These are phyloP conservation scores for Rhizodiscina lignyota DNA, from an alignment of 495 filamentous ascomycete species.

Conservation along the genomic window DNA sequence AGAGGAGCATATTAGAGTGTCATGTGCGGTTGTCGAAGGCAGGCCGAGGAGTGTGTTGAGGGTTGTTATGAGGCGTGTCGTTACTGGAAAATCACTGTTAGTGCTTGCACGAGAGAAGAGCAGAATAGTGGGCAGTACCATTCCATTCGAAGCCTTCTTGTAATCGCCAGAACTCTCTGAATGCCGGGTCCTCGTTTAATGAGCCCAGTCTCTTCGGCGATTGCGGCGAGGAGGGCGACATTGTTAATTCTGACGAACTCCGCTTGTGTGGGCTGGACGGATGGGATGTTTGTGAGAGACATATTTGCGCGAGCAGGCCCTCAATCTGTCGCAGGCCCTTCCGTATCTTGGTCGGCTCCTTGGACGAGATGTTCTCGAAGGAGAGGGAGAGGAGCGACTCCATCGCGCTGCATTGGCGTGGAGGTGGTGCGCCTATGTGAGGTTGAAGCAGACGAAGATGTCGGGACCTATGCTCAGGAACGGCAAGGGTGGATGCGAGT, in stretches of 20 bases:
- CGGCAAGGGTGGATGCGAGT: too few relatives aligned
- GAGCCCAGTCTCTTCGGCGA: constrained; percentile 33
- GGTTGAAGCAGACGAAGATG: neutral
- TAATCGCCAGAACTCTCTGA: constrained; percentile 88
- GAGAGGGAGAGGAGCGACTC: constrained; percentile 82
- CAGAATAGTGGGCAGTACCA: constrained; percentile 24
- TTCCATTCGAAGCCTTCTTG: constrained; percentile 99
- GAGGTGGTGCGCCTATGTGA: neutral
- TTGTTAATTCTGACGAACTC: constrained; percentile 14
- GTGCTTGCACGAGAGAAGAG: constrained; percentile 5
- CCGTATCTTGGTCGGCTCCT: constrained; percentile 70
- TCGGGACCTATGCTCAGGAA: too few relatives aligned
- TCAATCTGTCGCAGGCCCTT: constrained; percentile 94
- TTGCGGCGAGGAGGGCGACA: constrained; percentile 5
- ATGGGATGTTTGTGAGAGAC: constrained; percentile 52
- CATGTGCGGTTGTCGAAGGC: constrained; percentile 47
- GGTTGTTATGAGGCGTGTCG: constrained; percentile 53
- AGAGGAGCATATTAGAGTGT: constrained; percentile 74
- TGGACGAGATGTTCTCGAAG: constrained; percentile 93
- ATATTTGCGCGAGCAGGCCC: constrained; percentile 90
- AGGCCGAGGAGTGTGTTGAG: constrained; percentile 14
- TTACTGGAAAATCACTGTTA: constrained; percentile 35
- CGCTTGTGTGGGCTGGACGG: constrained; percentile 24
- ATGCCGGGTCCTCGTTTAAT: constrained; percentile 71
- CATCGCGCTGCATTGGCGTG: constrained; percentile 35